Percentiles rank a stretch among this genome's conserved stretches.
These are phyloP conservation scores for Ostreobium quekettii DNA, from an alignment of 139 green algal species.

Conservation along the genomic window DNA sequence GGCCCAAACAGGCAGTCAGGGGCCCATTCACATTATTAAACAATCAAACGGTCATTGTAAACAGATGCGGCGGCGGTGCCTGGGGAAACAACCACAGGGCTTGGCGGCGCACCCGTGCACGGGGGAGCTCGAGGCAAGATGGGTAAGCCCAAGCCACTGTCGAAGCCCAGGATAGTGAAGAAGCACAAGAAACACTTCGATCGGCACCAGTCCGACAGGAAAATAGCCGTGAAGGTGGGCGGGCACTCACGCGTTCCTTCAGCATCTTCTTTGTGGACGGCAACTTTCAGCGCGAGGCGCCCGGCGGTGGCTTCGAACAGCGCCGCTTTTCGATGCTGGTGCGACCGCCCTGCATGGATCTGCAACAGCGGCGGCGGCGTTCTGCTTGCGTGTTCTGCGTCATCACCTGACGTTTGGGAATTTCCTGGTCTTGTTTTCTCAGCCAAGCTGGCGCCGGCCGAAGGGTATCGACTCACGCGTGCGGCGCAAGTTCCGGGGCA, in stretches of 20 bases:
- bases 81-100: no score
- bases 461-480: constrained; percentile 97
- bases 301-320: neutral
- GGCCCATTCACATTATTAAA: no score
- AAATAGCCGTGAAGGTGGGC: constrained; percentile 63
- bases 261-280: neutral
- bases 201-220: constrained; percentile 81
- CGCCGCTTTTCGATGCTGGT: neutral
- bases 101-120: no score
- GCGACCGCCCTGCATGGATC: neutral
- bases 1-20: no score
- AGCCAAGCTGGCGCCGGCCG: constrained; percentile 83
- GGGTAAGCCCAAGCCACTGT: constrained; percentile 44
- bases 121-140: no score
- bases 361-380: neutral
- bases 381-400: neutral
- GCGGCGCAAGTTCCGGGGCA: constrained; percentile 94
- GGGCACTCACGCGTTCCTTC: neutral
- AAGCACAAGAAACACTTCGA: constrained; percentile 79
- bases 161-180: constrained; percentile 78
- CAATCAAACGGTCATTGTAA: no score
- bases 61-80: no score
- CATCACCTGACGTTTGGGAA: neutral
- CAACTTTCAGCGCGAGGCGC: neutral
- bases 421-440: constrained; percentile 12